These are phyloP conservation scores for Aspergillus affinis DNA, from an alignment of 495 filamentous ascomycete species.

Conservation along the genomic window DNA sequence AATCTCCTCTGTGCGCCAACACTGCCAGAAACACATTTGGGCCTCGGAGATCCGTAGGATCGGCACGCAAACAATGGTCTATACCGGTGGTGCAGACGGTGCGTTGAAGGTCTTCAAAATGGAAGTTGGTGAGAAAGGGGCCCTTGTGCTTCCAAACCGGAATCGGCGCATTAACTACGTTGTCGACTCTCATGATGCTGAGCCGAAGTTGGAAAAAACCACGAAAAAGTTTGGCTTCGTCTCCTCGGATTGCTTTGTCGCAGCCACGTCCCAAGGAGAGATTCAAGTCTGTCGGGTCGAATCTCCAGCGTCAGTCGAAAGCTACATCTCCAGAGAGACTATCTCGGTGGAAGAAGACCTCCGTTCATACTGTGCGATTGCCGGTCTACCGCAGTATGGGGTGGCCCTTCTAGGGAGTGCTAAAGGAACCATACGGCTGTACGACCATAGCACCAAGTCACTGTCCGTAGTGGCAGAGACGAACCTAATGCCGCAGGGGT, in stretches of 20 bases:
- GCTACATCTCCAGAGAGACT: slow-evolving; percentile 30
- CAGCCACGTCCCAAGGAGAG: slow-evolving; percentile 58
- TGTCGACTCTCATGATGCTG: slow-evolving; percentile 7
- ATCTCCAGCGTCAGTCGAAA: slow-evolving; percentile 7
- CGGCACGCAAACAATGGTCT: slow-evolving; percentile 43
- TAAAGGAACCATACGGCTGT: slow-evolving; percentile 33
- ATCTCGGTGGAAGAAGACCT: slow-evolving; percentile 34
- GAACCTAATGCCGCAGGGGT: slow-evolving; percentile 26
- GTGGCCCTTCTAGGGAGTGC: slow-evolving; percentile 40
- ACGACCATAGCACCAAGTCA: slow-evolving; percentile 34
- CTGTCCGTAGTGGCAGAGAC: slow-evolving; percentile 24
- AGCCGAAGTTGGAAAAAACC: slow-evolving; percentile 16
- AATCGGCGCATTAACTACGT: slow-evolving; percentile 9
- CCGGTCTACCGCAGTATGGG: slow-evolving; percentile 27
- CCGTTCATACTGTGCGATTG: slow-evolving; percentile 29
- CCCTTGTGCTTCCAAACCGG: slow-evolving; percentile 16
- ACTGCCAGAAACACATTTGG: slow-evolving; percentile 93
- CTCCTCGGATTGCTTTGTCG: slow-evolving; percentile 53
- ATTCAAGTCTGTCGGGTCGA: slow-evolving; percentile 51
- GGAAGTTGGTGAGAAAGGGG: slow-evolving; percentile 10
- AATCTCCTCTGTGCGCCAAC: slow-evolving; percentile 54
- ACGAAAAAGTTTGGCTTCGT: slow-evolving; percentile 65
- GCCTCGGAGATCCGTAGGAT: slow-evolving; percentile 53
- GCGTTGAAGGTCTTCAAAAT: slow-evolving; percentile 41
- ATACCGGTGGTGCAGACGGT: slow-evolving; percentile 89